A percentile compares a stretch with the other conserved stretches of the same genome.
phyloP scores from a whole-genome alignment of 345 rosid species.

The Noccaea caerulescens region DNA sequence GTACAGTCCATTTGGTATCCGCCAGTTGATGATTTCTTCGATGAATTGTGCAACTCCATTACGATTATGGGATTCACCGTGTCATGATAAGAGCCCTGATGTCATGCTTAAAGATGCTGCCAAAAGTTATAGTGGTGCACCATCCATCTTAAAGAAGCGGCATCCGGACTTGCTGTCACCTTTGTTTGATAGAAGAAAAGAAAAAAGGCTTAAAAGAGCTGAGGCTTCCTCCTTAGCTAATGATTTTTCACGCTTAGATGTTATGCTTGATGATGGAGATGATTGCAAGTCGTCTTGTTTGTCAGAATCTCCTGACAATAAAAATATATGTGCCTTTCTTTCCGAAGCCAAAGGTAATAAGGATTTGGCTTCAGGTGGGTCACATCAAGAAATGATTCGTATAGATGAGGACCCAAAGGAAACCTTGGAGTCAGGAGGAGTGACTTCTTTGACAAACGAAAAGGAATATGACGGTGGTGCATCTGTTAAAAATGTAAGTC shows the following conservation, averaged over 20 bases:
- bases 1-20: slow-evolving; percentile 96
- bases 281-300: slow-evolving; percentile 42
- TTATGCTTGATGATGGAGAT: slow-evolving; percentile 60
- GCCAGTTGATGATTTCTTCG: slow-evolving; percentile 92
- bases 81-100: slow-evolving; percentile 71
- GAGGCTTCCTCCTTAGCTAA: slow-evolving; percentile 64
- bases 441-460: slow-evolving; percentile 42
- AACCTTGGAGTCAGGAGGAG: slow-evolving; percentile 49
- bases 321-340: slow-evolving; percentile 39
- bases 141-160: slow-evolving; percentile 90
- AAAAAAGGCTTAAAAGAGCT: slow-evolving; percentile 70
- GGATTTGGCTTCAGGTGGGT: slow-evolving; percentile 38
- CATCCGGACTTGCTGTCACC: slow-evolving; percentile 87
- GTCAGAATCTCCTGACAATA: slow-evolving; percentile 48
- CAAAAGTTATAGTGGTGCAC: slow-evolving; percentile 72
- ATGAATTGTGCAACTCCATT: slow-evolving; percentile 83
- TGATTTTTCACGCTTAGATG: slow-evolving; percentile 74
- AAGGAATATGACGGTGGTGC: slow-evolving; percentile 39
- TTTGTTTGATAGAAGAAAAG: slow-evolving; percentile 74
- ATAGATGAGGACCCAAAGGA: slow-evolving; percentile 41
- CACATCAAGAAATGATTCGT: slow-evolving; percentile 26
- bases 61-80: slow-evolving; percentile 91
- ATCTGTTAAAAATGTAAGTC: slow-evolving; percentile 52
- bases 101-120: slow-evolving; percentile 75
- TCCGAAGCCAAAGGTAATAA: slow-evolving; percentile 63